Evolutionary conservation across 768 basidiomycete species (phyloP).

Genomic region (Phylloporus sp.): DNA sequence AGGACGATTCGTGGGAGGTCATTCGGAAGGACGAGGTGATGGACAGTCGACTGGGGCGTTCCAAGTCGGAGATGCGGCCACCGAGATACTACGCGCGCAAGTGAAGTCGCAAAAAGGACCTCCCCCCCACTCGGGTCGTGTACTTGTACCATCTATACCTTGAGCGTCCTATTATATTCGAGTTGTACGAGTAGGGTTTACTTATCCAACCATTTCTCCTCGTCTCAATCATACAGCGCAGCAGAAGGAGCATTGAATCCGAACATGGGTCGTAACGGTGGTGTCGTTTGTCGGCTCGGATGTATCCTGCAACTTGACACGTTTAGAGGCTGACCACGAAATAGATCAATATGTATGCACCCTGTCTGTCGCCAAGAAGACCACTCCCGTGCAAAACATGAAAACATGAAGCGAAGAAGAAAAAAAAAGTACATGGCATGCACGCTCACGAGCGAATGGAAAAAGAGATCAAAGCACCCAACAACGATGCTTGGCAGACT

Average conservation of each 20-base stretch:
- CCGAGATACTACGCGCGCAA: slow-evolving; percentile 14
- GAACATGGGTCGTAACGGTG: no score
- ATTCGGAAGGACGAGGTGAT: slow-evolving; percentile 7
- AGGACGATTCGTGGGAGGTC: slow-evolving; percentile 16
- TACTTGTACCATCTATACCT: slow-evolving; percentile 2
- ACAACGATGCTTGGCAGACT: not conserved
- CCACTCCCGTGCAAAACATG: not conserved
- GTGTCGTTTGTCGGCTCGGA: no score
- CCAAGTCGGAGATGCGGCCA: slow-evolving; percentile 27
- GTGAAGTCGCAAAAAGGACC: slow-evolving; percentile 6
- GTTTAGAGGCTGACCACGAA: not conserved
- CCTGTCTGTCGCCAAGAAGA: not conserved
- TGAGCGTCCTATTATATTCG: not conserved
- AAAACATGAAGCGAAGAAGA: slow-evolving; percentile 19
- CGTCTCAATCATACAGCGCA: no score
- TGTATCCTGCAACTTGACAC: not conserved
- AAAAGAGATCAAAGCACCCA: not conserved
- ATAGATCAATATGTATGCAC: not conserved
- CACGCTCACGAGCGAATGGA: not conserved
- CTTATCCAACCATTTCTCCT: no score
- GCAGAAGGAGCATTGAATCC: no score
- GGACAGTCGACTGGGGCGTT: slow-evolving; percentile 13
- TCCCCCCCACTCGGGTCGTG: not conserved
- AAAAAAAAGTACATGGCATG: slow-evolving; percentile 4
- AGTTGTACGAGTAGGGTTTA: not conserved